Evolutionary conservation across 2,329 filamentous ascomycete species (phyloP).

Genomic region (Phialophora macrospora): DNA sequence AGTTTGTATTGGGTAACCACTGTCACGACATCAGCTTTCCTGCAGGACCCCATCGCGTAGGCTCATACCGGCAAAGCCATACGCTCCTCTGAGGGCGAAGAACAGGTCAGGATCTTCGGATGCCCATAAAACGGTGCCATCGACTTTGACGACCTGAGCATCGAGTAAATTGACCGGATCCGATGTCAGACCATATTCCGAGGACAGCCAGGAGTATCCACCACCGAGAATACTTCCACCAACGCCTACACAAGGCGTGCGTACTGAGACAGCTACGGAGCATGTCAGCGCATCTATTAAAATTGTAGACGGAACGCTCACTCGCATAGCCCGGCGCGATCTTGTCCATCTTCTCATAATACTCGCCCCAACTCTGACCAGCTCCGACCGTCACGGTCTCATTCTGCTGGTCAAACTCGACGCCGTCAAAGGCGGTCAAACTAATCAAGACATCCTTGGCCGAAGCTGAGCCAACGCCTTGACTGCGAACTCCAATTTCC

Average conservation of each 20-base stretch:
- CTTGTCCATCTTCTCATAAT: constrained; percentile 19
- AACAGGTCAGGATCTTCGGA: constrained; percentile 17
- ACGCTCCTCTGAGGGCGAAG: constrained; percentile 6
- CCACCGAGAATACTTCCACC: constrained; percentile 15
- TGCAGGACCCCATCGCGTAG: neutral
- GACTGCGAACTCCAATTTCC: constrained; percentile 10
- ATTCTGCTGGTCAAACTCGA: constrained; percentile 7
- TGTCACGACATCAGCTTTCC: neutral
- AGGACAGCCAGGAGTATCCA: constrained; percentile 17
- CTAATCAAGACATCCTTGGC: constrained; percentile 17
- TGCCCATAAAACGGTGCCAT: constrained; percentile 13
- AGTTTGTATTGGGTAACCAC: constrained; percentile 16
- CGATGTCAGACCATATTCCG: constrained; percentile 15
- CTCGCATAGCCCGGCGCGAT: constrained; percentile 14
- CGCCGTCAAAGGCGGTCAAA: constrained; percentile 10
- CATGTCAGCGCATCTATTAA: neutral
- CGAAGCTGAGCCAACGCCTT: constrained; percentile 15
- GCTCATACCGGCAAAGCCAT: constrained; percentile 11
- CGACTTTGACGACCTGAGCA: constrained; percentile 17
- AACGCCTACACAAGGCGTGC: constrained; percentile 13
- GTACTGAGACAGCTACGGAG: constrained; percentile 2
- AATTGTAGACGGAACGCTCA: neutral
- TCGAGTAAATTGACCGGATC: constrained; percentile 17
- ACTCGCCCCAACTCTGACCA: constrained; percentile 11
- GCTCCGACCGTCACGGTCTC: constrained; percentile 13